Evolutionary conservation across 2,329 filamentous ascomycete genomes (phyloP).

Genomic region (Pseudomassariella vexata): DNA sequence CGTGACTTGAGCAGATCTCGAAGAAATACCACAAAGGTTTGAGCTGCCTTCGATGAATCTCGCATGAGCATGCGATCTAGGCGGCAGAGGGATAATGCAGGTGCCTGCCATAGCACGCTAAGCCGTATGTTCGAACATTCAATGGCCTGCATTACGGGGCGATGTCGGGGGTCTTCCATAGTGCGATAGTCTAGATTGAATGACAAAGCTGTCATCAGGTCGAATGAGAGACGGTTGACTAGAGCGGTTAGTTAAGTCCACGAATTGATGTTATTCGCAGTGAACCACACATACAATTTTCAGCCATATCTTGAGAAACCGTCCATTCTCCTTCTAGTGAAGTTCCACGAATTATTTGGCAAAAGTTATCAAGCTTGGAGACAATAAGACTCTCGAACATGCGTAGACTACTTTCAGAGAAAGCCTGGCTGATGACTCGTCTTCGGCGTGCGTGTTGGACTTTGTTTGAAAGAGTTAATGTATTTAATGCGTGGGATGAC

Average conservation of each 20-base stretch:
- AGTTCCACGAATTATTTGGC: no score
- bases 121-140: conserved; percentile 9
- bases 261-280: no score
- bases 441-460: no score
- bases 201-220: conserved; percentile 9
- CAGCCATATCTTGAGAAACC: no score
- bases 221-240: conserved; percentile 9
- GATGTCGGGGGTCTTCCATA: conserved; percentile 5
- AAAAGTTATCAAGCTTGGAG: conserved; percentile 7
- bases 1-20: conserved; percentile 5
- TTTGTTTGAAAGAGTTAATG: no score
- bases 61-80: conserved; percentile 8
- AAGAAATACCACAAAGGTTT: conserved; percentile 8
- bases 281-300: no score
- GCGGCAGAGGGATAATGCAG: conserved; percentile 1
- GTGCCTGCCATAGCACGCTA: conserved; percentile 6
- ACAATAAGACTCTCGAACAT: conserved; percentile 6
- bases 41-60: conserved; percentile 3
- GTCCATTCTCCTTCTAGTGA: no score
- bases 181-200: conserved; percentile 8
- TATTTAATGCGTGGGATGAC: no score
- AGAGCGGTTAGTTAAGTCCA: no score
- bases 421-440: no score
- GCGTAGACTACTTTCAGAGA: conserved; percentile 5
- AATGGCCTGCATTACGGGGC: conserved; percentile 6